These are phyloP conservation scores for Fonsecaea pedrosoi DNA, from an alignment of 2,329 filamentous ascomycete genomes.

Conservation along the genomic window DNA sequence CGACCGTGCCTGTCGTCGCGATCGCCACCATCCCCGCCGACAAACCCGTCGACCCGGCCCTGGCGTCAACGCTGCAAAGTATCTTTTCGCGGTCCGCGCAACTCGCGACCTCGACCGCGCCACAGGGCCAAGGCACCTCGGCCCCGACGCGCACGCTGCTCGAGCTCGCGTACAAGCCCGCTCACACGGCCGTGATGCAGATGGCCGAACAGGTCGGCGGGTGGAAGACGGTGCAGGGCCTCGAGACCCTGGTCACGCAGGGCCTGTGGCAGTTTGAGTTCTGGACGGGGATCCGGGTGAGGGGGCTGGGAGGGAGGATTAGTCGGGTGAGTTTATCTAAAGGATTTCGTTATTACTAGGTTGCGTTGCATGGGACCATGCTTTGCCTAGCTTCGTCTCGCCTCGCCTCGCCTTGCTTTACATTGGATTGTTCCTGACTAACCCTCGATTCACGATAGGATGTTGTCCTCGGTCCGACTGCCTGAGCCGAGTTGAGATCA, in stretches of 20 bases:
- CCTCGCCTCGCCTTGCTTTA: neutral
- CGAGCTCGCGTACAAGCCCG: conserved; percentile 96
- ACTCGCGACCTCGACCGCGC: conserved; percentile 4
- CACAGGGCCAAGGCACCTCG: conserved; percentile 21
- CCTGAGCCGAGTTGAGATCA: neutral
- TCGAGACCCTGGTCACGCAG: conserved; percentile 89
- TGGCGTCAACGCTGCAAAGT: conserved; percentile 68
- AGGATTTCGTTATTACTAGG: no score
- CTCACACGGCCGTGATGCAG: conserved; percentile 81
- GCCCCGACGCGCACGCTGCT: conserved; percentile 58
- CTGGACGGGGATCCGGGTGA: conserved; percentile 74
- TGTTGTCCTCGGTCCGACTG: conserved; percentile 33
- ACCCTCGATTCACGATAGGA: conserved; percentile 18
- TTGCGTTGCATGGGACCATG: no score
- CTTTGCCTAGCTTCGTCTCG: neutral
- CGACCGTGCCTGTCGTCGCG: conserved; percentile 67
- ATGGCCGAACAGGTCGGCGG: conserved; percentile 70
- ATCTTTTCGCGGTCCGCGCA: conserved; percentile 52
- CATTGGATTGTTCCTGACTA: neutral
- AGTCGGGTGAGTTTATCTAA: conserved; percentile 49
- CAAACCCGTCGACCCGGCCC: conserved; percentile 74
- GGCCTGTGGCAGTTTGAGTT: conserved; percentile 82
- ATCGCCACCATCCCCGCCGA: conserved; percentile 93
- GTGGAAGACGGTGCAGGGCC: conserved; percentile 83
- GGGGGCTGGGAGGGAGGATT: conserved; percentile 31